A percentile compares a stretch with the other conserved stretches of the same genome.
phyloP scores from a whole-genome alignment of 345 rosid species.

The Eucalyptus cloeziana region DNA sequence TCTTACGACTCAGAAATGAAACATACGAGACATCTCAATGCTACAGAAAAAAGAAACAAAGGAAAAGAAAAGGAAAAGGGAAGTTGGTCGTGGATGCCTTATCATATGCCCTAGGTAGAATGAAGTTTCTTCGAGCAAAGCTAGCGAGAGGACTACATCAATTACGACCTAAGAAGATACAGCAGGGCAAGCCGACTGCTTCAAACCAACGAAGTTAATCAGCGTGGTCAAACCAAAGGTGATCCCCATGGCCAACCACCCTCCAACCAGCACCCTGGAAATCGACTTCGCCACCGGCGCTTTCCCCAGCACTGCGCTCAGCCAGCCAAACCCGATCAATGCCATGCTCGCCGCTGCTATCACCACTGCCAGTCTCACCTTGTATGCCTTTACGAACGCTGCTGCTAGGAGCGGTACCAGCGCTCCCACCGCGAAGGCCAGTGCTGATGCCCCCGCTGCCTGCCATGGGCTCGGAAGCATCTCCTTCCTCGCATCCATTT shows the following conservation, averaged over 20 bases:
- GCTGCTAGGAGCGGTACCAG: constrained; percentile 23
- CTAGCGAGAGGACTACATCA: not conserved
- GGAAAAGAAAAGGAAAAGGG: not conserved
- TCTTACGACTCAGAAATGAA: not conserved
- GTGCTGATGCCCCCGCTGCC: constrained; percentile 25
- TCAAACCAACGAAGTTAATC: constrained; percentile 1
- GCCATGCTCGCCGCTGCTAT: constrained; percentile 14
- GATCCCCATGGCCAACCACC: constrained; percentile 34
- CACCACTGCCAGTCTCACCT: constrained; percentile 13
- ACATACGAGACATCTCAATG: not conserved
- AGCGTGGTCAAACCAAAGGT: constrained; percentile 22
- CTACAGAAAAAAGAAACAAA: not conserved
- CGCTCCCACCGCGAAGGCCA: constrained; percentile 20
- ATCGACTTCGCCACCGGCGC: constrained; percentile 12
- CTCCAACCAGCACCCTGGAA: constrained; percentile 26
- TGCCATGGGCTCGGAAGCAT: constrained; percentile 23
- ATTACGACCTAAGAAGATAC: not conserved
- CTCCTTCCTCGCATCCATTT: not conserved
- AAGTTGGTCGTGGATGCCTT: not conserved
- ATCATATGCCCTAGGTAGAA: not conserved
- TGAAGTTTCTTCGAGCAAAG: not conserved
- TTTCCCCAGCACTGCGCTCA: constrained; percentile 17
- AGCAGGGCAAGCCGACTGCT: not conserved
- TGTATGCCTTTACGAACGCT: constrained; percentile 8
- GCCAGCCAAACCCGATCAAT: constrained; percentile 22